A percentile compares a stretch with the other conserved stretches of the same genome.
Evolutionary conservation across 768 basidiomycete genomes (phyloP).

Genomic region (Leccinum fibrillosum): DNA sequence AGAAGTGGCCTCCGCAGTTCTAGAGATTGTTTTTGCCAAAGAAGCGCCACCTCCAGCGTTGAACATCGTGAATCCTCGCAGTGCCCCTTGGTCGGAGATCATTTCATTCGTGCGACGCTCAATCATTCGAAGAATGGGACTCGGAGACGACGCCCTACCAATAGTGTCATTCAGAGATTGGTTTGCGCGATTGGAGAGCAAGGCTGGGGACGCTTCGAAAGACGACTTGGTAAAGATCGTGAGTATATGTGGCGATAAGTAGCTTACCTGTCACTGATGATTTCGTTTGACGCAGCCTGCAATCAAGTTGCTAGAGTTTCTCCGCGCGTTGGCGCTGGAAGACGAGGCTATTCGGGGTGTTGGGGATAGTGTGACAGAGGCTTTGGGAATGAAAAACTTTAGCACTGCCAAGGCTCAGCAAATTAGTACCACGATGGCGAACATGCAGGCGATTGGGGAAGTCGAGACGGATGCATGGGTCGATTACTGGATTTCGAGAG

Average conservation of each 20-base stretch:
- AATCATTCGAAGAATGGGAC: constrained; percentile 10
- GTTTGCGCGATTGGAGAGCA: constrained; percentile 28
- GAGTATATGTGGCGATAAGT: constrained; percentile 5
- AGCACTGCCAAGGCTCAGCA: too few species aligned
- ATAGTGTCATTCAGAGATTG: constrained; percentile 36
- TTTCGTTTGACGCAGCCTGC: constrained; percentile 25
- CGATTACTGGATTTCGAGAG: constrained; percentile 21
- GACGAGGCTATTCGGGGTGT: too few species aligned
- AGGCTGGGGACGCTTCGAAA: constrained; percentile 14
- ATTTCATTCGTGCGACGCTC: constrained; percentile 24
- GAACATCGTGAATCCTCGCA: constrained; percentile 40
- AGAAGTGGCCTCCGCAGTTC: constrained; percentile 32
- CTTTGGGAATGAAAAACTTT: too few species aligned
- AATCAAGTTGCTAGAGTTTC: constrained; percentile 18
- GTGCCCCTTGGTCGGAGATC: constrained; percentile 30
- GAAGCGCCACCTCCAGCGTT: constrained; percentile 20
- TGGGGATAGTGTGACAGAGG: too few species aligned
- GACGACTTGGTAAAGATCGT: constrained; percentile 33
- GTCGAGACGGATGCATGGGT: constrained; percentile 26
- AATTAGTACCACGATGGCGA: constrained; percentile 16
- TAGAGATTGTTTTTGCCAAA: constrained; percentile 25
- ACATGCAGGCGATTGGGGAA: constrained; percentile 24
- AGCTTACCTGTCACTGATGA: too few species aligned
- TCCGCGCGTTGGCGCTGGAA: too few species aligned
- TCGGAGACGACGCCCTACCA: constrained; percentile 14